These are phyloP conservation scores for Barnettozyma sucrosica DNA, from an alignment of 805 yeast genomes.

Conservation along the genomic window DNA sequence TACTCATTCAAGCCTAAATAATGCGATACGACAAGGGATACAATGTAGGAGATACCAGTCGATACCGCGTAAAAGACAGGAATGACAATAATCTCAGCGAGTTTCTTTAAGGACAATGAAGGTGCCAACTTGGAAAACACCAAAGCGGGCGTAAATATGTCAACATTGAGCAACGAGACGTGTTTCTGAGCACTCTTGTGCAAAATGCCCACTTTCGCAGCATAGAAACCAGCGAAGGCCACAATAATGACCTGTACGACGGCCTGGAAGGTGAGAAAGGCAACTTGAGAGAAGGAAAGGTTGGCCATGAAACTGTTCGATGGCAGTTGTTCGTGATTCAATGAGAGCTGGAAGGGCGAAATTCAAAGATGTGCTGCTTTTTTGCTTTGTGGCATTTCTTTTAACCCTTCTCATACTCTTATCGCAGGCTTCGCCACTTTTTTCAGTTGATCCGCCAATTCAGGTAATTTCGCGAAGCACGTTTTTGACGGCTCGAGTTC, in stretches of 20 bases:
- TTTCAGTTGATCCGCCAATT: background rate
- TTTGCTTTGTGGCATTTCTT: background rate
- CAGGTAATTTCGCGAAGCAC: background rate
- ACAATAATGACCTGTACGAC: slow-evolving; percentile 85
- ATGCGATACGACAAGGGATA: slow-evolving; percentile 52
- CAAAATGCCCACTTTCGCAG: slow-evolving; percentile 69
- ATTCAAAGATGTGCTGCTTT: background rate
- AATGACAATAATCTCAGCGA: slow-evolving; percentile 74
- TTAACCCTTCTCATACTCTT: background rate
- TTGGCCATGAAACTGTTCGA: slow-evolving; percentile 7
- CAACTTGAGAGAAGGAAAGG: slow-evolving; percentile 24
- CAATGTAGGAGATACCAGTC: slow-evolving; percentile 66
- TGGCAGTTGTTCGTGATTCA: background rate
- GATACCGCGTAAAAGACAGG: slow-evolving; percentile 81
- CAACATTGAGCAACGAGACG: slow-evolving; percentile 75
- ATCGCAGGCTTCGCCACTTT: background rate
- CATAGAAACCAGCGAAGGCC: slow-evolving; percentile 79
- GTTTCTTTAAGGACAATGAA: slow-evolving; percentile 63
- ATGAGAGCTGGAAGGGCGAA: background rate
- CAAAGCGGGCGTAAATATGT: slow-evolving; percentile 91
- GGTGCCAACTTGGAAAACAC: slow-evolving; percentile 78
- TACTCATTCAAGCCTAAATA: slow-evolving; percentile 56
- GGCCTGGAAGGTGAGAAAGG: slow-evolving; percentile 81
- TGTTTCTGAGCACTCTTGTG: slow-evolving; percentile 70
- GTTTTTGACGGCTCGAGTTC: background rate